phyloP scores from a whole-genome alignment of 352 stramenopile species.

The Globisporangium nagaii region DNA sequence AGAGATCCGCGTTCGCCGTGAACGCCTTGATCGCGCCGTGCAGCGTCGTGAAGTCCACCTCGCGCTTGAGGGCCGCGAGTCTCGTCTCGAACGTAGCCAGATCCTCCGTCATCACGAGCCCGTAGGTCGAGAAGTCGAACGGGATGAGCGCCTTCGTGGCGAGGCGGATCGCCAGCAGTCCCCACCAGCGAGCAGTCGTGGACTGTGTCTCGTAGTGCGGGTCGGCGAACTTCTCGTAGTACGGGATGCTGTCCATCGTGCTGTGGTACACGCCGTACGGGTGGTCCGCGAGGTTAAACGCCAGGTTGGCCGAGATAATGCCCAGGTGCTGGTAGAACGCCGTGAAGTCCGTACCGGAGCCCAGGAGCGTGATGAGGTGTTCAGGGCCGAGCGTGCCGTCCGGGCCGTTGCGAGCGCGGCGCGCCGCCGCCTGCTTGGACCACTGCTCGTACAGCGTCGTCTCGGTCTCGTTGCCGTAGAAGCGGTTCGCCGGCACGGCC shows the following conservation, averaged over 20 bases:
- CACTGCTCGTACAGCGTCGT: slow-evolving; percentile 34
- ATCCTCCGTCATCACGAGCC: slow-evolving; percentile 45
- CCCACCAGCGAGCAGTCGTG: slow-evolving; percentile 55
- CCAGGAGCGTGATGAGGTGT: slow-evolving; percentile 37
- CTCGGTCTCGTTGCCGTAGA: slow-evolving; percentile 18
- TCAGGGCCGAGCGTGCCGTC: slow-evolving; percentile 27
- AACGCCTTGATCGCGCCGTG: slow-evolving; percentile 41
- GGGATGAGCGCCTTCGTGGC: slow-evolving; percentile 46
- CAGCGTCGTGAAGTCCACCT: slow-evolving; percentile 29
- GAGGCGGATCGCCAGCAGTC: slow-evolving; percentile 48
- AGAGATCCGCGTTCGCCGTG: slow-evolving; percentile 20
- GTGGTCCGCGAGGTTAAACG: slow-evolving; percentile 24
- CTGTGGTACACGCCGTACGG: slow-evolving; percentile 81
- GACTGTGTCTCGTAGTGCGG: slow-evolving; percentile 52
- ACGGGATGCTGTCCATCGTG: slow-evolving; percentile 81
- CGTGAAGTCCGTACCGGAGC: slow-evolving; percentile 59
- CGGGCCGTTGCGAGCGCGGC: slow-evolving; percentile 10
- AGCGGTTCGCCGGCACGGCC: slow-evolving; percentile 48
- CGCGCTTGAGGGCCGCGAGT: slow-evolving; percentile 9
- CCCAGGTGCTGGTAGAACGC: slow-evolving; percentile 78
- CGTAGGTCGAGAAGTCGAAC: slow-evolving; percentile 74
- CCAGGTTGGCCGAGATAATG: slow-evolving; percentile 66
- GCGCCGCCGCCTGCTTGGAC: slow-evolving; percentile 19
- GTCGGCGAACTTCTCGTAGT: slow-evolving; percentile 51
- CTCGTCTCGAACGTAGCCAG: slow-evolving; percentile 28